phyloP scores from a whole-genome alignment of 1,284 basidiomycete genomes.

The Malassezia sympodialis region DNA sequence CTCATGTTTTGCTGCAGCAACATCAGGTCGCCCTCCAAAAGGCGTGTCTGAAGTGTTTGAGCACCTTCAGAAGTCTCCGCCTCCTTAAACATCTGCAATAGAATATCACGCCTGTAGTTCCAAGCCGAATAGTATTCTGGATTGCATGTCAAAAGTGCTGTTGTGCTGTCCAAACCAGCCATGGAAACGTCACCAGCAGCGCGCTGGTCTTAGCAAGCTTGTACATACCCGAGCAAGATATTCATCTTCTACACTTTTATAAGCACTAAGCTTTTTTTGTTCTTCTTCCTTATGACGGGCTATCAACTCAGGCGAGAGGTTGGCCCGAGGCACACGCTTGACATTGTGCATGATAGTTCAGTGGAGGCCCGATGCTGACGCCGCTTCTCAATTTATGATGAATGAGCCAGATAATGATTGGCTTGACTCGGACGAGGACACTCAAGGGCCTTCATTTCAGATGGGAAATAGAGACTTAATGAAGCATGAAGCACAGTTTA shows the following conservation, averaged over 20 bases:
- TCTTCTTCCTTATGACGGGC: conserved; percentile 4
- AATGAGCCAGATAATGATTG: conserved; percentile 10
- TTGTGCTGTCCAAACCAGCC: conserved; percentile 27
- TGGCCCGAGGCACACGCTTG: neutral
- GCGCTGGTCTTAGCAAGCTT: neutral
- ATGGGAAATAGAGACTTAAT: conserved; percentile 20
- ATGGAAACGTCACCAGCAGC: neutral
- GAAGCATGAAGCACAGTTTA: conserved; percentile 16
- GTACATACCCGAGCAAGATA: conserved; percentile 8
- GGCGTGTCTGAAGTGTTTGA: neutral
- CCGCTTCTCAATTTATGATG: neutral
- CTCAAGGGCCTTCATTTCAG: neutral
- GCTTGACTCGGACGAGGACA: conserved; percentile 14
- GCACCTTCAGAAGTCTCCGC: neutral
- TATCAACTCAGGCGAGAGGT: neutral
- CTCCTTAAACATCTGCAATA: conserved; percentile 22
- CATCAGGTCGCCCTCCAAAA: conserved; percentile 34
- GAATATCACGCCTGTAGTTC: conserved; percentile 38
- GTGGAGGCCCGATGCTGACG: neutral
- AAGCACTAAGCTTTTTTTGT: neutral
- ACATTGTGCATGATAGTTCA: conserved; percentile 16
- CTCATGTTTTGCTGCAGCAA: conserved; percentile 38
- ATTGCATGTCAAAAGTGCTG: conserved; percentile 34
- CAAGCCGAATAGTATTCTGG: conserved; percentile 45
- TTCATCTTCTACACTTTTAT: conserved; percentile 8